phyloP scores from a whole-genome alignment of 2,329 filamentous ascomycete species.

The Alternaria burnsii region DNA sequence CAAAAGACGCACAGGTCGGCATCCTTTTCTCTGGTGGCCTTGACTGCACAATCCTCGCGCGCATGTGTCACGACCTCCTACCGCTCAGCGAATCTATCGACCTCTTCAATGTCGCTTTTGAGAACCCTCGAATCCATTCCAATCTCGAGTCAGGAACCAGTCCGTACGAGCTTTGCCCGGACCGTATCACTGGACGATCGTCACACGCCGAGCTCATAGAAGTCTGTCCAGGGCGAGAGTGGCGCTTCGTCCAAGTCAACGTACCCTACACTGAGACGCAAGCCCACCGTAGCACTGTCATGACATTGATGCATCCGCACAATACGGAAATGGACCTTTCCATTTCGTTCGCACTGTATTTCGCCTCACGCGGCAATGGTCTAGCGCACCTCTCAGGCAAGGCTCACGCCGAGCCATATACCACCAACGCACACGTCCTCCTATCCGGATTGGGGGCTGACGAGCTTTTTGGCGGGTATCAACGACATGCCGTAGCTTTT shows the following conservation, averaged over 20 bases:
- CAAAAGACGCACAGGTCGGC: slow-evolving; percentile 65
- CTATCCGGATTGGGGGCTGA: slow-evolving; percentile 94
- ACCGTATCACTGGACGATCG: slow-evolving; percentile 84
- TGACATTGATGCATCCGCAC: slow-evolving; percentile 86
- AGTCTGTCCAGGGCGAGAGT: slow-evolving; percentile 74
- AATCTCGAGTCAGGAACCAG: slow-evolving; percentile 39
- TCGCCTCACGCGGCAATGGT: slow-evolving; percentile 81
- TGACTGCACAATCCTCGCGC: slow-evolving; percentile 88
- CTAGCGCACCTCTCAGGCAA: slow-evolving; percentile 45
- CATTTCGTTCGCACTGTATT: slow-evolving; percentile 92
- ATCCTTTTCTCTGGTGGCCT: slow-evolving; percentile 93
- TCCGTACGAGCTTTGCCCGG: slow-evolving; percentile 84
- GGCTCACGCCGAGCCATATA: slow-evolving; percentile 58
- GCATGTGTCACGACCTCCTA: slow-evolving; percentile 79
- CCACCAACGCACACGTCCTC: slow-evolving; percentile 79
- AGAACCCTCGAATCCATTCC: slow-evolving; percentile 77
- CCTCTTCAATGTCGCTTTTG: slow-evolving; percentile 93
- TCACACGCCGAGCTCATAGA: slow-evolving; percentile 77
- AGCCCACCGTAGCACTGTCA: slow-evolving; percentile 72
- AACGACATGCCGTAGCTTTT: slow-evolving; percentile 81
- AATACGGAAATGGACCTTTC: slow-evolving; percentile 99
- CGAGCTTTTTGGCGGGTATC: slow-evolving; percentile 94
- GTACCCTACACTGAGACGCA: slow-evolving; percentile 80
- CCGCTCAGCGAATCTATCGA: slow-evolving; percentile 76
- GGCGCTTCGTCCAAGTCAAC: slow-evolving; percentile 88